phyloP scores from a whole-genome alignment of 148 eudicot genomes.

The Polygonum aviculare region DNA sequence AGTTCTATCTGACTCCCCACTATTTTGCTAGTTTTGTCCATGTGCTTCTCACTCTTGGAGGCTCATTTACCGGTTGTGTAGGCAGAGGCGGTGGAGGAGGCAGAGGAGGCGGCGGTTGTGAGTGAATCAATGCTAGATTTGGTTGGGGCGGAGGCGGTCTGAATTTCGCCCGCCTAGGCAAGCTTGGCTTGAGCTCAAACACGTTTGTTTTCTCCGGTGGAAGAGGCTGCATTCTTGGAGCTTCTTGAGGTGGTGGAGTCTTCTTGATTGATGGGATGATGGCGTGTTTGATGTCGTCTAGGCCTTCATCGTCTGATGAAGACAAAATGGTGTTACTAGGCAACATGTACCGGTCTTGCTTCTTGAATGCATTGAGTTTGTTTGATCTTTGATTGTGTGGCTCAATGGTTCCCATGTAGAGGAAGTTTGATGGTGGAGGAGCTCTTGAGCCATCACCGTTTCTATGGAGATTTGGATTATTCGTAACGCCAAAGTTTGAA shows the following conservation, averaged over 20 bases:
- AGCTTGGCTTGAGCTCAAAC: slow-evolving; percentile 20
- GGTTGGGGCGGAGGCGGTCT: slow-evolving; percentile 61
- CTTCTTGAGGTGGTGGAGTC: slow-evolving; percentile 24
- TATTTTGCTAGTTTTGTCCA: not conserved
- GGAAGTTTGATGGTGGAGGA: slow-evolving; percentile 52
- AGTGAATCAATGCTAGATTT: slow-evolving; percentile 45
- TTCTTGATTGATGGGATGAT: slow-evolving; percentile 47
- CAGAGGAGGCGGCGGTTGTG: slow-evolving; percentile 20
- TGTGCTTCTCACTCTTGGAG: slow-evolving; percentile 12
- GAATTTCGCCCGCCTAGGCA: slow-evolving; percentile 50
- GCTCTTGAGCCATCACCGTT: slow-evolving; percentile 35
- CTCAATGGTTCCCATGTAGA: slow-evolving; percentile 75
- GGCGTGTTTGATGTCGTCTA: slow-evolving; percentile 40
- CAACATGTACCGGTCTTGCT: too few relatives aligned
- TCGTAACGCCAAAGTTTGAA: too few relatives aligned
- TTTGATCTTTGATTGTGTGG: slow-evolving; percentile 36
- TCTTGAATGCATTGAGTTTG: too few relatives aligned
- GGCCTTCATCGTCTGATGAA: not conserved
- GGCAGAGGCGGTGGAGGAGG: too few relatives aligned
- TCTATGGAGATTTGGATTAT: not conserved
- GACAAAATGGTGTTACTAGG: not conserved
- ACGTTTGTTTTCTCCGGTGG: slow-evolving; percentile 14
- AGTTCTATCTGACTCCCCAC: not conserved
- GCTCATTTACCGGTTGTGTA: slow-evolving; percentile 20
- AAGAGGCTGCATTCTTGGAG: slow-evolving; percentile 2